Evolutionary conservation across 306 rosid genomes (phyloP).

Genomic region (Benincasa hispida): DNA sequence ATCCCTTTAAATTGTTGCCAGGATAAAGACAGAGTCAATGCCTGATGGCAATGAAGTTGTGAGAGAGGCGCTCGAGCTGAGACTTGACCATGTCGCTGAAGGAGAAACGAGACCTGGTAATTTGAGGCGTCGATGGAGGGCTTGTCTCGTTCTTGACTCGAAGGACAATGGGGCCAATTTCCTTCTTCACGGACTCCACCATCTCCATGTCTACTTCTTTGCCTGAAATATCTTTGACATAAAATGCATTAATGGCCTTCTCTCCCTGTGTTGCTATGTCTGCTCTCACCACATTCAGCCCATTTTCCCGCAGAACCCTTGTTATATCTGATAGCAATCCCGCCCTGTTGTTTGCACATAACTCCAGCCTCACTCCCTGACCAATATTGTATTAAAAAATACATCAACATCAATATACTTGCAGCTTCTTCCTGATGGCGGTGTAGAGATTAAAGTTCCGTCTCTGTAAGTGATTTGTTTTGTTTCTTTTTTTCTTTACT

Average conservation of each 20-base stretch:
- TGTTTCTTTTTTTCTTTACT: neutral
- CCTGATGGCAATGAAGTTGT: constrained; percentile 26
- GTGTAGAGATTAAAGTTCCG: neutral
- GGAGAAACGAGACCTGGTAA: constrained; percentile 20
- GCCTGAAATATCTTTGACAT: constrained; percentile 51
- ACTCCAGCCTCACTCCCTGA: constrained; percentile 56
- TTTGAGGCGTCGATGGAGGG: neutral
- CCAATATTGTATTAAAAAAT: neutral
- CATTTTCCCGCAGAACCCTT: constrained; percentile 53
- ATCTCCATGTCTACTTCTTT: constrained; percentile 44
- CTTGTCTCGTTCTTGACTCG: constrained; percentile 25
- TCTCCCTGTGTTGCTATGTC: constrained; percentile 56
- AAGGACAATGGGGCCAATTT: constrained; percentile 35
- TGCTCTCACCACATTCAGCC: constrained; percentile 46
- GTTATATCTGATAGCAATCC: constrained; percentile 60
- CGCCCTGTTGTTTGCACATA: constrained; percentile 38
- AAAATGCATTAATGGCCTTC: constrained; percentile 44
- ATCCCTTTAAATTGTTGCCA: neutral
- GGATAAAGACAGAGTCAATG: neutral
- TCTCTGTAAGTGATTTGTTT: neutral
- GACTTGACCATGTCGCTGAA: constrained; percentile 31
- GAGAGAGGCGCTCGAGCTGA: constrained; percentile 32
- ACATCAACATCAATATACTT: neutral
- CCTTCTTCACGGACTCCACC: constrained; percentile 43
- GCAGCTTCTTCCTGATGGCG: constrained; percentile 2